phyloP scores from a whole-genome alignment of 768 basidiomycete genomes.

The Lentinula aciculospora region DNA sequence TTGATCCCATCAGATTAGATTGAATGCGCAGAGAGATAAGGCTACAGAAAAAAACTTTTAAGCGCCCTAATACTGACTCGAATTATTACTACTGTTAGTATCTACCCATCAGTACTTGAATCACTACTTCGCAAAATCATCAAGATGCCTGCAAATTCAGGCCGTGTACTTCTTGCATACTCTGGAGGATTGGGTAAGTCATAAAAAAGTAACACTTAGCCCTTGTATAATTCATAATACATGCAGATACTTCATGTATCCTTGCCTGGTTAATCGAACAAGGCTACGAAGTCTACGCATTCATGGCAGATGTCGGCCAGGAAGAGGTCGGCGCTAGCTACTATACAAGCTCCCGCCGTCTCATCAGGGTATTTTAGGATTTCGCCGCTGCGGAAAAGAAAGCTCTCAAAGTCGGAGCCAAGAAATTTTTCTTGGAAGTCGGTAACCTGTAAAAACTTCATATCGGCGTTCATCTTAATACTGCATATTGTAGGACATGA shows the following conservation, averaged over 20 bases:
- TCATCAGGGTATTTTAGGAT: constrained; percentile 46
- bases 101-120: no score
- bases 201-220: not conserved
- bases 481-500: constrained; percentile 62
- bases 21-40: not conserved
- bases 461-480: not conserved
- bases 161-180: constrained; percentile 94
- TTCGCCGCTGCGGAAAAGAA: constrained; percentile 89
- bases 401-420: constrained; percentile 88
- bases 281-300: constrained; percentile 94
- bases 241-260: constrained; percentile 96
- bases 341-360: not conserved
- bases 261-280: constrained; percentile 98
- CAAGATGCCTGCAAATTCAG: constrained; percentile 47
- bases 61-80: constrained; percentile 1
- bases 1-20: not conserved
- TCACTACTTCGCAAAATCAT: no score
- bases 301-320: constrained; percentile 95
- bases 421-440: constrained; percentile 91
- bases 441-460: not conserved
- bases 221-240: no score
- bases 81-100: not conserved
- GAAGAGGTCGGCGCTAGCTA: constrained; percentile 55
- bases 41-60: not conserved
- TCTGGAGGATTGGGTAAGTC: constrained; percentile 93